Percentiles rank a stretch among this genome's conserved stretches.
Evolutionary conservation across 2,329 filamentous ascomycete species (phyloP).

Genomic region (Scedosporium dehoogii): DNA sequence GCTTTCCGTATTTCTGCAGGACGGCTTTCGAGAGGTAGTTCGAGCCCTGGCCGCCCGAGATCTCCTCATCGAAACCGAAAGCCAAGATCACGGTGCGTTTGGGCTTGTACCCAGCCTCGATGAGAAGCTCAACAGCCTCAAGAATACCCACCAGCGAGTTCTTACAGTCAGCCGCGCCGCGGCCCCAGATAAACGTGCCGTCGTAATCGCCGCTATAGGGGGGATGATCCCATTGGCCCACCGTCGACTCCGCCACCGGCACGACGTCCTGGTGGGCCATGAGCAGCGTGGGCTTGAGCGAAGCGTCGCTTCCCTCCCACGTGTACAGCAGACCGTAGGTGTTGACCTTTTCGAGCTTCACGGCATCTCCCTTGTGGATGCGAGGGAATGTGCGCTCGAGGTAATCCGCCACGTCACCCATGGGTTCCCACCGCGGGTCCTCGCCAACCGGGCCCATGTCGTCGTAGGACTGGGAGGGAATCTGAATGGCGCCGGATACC

Average conservation of each 20-base stretch:
- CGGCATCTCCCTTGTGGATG: conserved; percentile 32
- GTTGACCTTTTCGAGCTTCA: conserved; percentile 45
- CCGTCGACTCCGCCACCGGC: conserved; percentile 40
- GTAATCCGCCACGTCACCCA: conserved; percentile 42
- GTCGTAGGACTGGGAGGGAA: conserved; percentile 46
- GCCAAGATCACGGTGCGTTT: conserved; percentile 46
- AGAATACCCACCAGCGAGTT: conserved; percentile 48
- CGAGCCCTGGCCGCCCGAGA: conserved; percentile 41
- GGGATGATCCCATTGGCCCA: conserved; percentile 45
- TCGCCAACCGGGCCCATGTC: conserved; percentile 42
- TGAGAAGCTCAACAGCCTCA: conserved; percentile 44
- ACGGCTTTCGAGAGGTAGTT: conserved; percentile 34
- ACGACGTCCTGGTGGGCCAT: conserved; percentile 59
- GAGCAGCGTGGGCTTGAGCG: conserved; percentile 44
- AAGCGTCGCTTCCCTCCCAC: conserved; percentile 39
- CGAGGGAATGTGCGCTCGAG: conserved; percentile 41
- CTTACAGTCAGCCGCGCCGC: conserved; percentile 51
- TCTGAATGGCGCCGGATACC: conserved; percentile 36
- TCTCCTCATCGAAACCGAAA: conserved; percentile 57
- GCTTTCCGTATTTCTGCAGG: conserved; percentile 39
- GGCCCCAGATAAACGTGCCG: conserved; percentile 50
- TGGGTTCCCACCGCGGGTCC: conserved; percentile 49
- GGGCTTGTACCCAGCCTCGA: conserved; percentile 40
- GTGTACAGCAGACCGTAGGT: conserved; percentile 49
- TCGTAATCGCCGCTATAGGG: conserved; percentile 50